Conservation (phyloP, 2,329 filamentous ascomycete species). For the Cladophialophora yegresii region DNA sequence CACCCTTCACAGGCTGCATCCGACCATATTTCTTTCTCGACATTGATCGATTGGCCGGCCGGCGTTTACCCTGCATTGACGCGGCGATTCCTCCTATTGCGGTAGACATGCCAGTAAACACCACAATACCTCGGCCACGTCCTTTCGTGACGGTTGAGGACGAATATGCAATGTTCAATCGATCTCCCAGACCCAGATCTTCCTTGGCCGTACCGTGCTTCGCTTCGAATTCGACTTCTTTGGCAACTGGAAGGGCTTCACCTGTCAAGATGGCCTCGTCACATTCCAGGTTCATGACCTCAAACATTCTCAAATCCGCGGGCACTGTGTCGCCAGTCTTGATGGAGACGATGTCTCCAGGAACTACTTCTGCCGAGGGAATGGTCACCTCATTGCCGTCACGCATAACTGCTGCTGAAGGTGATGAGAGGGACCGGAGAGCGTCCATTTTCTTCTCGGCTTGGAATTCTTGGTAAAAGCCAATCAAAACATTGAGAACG, state of each 20-base stretch:
- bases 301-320: conserved; percentile 58
- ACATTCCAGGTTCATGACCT: conserved; percentile 70
- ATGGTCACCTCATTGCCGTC: conserved; percentile 56
- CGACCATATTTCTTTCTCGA: conserved; percentile 50
- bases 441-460: conserved; percentile 63
- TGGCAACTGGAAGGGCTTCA: conserved; percentile 62
- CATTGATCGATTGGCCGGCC: conserved; percentile 46
- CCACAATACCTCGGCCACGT: conserved; percentile 59
- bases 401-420: conserved; percentile 58
- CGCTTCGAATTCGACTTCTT: conserved; percentile 48
- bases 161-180: conserved; percentile 63
- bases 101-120: conserved; percentile 62
- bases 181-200: conserved; percentile 57
- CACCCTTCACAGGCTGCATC: conserved; percentile 53
- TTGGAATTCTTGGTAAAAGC: conserved; percentile 62
- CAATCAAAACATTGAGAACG: conserved; percentile 59
- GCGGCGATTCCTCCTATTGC: conserved; percentile 63
- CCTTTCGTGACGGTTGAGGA: conserved; percentile 63
- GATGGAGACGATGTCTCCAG: conserved; percentile 58
- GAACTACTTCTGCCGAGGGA: conserved; percentile 60
- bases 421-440: conserved; percentile 58
- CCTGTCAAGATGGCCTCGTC: conserved; percentile 67
- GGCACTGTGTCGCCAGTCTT: conserved; percentile 61
- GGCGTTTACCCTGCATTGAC: conserved; percentile 57
- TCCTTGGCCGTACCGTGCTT: conserved; percentile 37